These are phyloP conservation scores for Gracilaria caudata DNA, from an alignment of 23 red algal genomes.

Conservation along the genomic window DNA sequence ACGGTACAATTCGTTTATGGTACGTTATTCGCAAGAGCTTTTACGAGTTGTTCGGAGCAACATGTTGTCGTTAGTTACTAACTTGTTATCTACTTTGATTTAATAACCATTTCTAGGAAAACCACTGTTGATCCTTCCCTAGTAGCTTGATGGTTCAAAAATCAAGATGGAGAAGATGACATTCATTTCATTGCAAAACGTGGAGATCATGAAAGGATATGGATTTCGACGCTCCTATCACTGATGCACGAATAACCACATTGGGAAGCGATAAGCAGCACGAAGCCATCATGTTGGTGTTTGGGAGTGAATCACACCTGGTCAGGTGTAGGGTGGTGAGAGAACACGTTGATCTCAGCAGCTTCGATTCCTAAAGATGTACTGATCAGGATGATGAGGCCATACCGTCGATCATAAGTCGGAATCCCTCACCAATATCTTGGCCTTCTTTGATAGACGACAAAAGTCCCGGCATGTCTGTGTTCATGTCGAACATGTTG, in stretches of 20 bases:
- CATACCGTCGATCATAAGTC: constrained; percentile 92
- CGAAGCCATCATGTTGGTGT: not conserved
- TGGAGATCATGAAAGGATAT: not conserved
- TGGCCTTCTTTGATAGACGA: constrained; percentile 75
- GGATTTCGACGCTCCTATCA: not conserved
- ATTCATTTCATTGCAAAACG: not conserved
- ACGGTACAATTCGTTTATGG: constrained; percentile 95
- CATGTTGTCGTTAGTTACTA: not conserved
- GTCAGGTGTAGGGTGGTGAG: not conserved
- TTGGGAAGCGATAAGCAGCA: not conserved
- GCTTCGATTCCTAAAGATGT: not conserved
- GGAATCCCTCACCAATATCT: constrained; percentile 83
- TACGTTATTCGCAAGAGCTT: constrained; percentile 24
- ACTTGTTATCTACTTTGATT: not conserved
- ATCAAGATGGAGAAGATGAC: not conserved
- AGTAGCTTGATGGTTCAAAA: constrained; percentile 41
- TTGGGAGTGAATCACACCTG: not conserved
- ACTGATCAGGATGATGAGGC: constrained; percentile 44
- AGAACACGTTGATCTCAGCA: not conserved
- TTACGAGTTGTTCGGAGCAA: not conserved
- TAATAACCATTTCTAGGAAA: constrained; percentile 43
- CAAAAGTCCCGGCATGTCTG: constrained; percentile 89
- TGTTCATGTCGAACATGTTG: constrained; percentile 87
- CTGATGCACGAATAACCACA: not conserved
- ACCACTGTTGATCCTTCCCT: constrained; percentile 64